A percentile compares a stretch with the other conserved stretches of the same genome.
Evolutionary conservation across 2,329 filamentous ascomycete species (phyloP).

Genomic region (Claviceps sp.): DNA sequence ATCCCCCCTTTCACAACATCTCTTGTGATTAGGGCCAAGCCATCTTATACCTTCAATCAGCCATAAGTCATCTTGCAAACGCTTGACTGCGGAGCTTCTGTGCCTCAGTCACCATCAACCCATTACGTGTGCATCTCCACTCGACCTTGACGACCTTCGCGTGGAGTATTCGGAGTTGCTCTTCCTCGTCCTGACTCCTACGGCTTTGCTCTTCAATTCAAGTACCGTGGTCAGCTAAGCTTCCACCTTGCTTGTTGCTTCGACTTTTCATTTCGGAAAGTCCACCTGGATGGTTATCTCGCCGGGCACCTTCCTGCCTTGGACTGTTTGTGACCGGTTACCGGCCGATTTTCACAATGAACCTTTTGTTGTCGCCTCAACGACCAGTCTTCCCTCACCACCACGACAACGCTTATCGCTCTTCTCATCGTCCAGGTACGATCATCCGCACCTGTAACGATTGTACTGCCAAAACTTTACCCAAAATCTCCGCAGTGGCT

Average conservation of each 20-base stretch:
- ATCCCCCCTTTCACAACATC: too few relatives aligned
- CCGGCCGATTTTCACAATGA: slow-evolving; percentile 33
- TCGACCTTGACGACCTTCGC: too few relatives aligned
- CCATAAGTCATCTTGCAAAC: too few relatives aligned
- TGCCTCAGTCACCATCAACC: too few relatives aligned
- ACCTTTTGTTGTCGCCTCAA: slow-evolving; percentile 47
- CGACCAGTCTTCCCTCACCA: slow-evolving; percentile 45
- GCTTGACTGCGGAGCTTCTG: too few relatives aligned
- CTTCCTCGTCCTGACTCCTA: too few relatives aligned
- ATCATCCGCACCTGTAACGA: slow-evolving; percentile 8
- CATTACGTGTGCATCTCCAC: too few relatives aligned
- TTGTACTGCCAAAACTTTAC: neutral
- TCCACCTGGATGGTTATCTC: neutral
- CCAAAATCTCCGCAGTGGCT: neutral
- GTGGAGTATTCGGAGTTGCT: too few relatives aligned
- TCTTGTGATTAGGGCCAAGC: too few relatives aligned
- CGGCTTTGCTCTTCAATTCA: too few relatives aligned
- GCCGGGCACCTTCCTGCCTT: neutral
- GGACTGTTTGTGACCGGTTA: neutral
- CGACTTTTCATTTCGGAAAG: neutral
- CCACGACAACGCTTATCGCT: slow-evolving; percentile 41
- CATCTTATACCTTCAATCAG: too few relatives aligned
- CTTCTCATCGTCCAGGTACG: slow-evolving; percentile 43
- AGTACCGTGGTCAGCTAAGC: neutral
- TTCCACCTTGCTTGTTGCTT: neutral